phyloP scores from a whole-genome alignment of 202 grass and related monocot genomes.

The Miscanthus sacchariflorus region DNA sequence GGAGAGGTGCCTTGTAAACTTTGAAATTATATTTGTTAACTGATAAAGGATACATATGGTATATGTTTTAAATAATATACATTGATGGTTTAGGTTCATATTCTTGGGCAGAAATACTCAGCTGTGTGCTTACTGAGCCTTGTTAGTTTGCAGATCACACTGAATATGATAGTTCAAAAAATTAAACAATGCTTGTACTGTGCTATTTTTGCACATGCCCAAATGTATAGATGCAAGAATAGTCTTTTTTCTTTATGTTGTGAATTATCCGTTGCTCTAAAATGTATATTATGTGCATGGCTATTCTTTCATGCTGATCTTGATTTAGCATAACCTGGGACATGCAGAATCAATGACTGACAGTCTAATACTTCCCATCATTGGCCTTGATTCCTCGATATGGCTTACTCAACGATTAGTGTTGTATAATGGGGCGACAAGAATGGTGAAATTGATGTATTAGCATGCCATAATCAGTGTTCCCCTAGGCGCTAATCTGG shows the following conservation, averaged over 20 bases:
- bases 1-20: not conserved
- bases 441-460: constrained; percentile 12
- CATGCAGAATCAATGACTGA: constrained; percentile 8
- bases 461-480: not conserved
- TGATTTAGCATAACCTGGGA: not conserved
- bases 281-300: not conserved
- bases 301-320: constrained; percentile 3
- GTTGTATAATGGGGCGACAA: constrained; percentile 17
- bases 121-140: constrained; percentile 5
- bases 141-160: not conserved
- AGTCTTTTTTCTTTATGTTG: constrained; percentile 9
- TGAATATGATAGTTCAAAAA: constrained; percentile 21
- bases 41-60: not conserved
- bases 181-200: not conserved
- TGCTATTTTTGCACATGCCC: constrained; percentile 23
- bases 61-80: constrained; percentile 8
- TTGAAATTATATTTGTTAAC: not conserved
- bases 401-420: constrained; percentile 4
- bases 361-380: not conserved
- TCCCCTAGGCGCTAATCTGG: not conserved
- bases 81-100: constrained; percentile 15
- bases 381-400: constrained; percentile 29
- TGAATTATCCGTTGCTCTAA: not conserved
- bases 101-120: constrained; percentile 1
- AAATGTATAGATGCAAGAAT: not conserved